Evolutionary conservation across 306 rosid genomes (phyloP).

Genomic region (Fragaria iinumae): DNA sequence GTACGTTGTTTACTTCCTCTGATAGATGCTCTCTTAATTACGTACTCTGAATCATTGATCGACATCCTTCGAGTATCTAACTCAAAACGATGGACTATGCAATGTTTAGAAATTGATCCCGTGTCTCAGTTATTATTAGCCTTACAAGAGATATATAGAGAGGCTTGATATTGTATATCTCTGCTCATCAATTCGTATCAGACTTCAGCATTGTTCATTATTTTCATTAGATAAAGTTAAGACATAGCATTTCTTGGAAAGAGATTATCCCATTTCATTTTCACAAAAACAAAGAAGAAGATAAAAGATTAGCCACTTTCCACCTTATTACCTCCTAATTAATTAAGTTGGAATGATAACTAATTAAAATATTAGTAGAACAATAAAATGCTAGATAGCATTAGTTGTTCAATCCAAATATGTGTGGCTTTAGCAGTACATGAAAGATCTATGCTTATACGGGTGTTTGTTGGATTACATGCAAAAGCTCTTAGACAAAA

Average conservation of each 20-base stretch:
- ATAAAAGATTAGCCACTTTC: not conserved
- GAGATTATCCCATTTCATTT: not conserved
- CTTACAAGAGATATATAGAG: no score
- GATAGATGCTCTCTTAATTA: no score
- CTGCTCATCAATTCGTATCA: not conserved
- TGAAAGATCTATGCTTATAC: not conserved
- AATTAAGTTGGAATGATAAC: not conserved
- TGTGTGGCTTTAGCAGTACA: conserved; percentile 11
- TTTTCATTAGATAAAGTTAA: no score
- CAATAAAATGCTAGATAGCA: not conserved
- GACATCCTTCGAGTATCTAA: no score
- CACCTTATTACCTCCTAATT: not conserved
- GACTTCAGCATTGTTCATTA: no score
- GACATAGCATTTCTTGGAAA: no score
- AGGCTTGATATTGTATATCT: no score
- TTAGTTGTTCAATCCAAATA: not conserved
- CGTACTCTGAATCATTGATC: no score
- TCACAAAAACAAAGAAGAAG: not conserved
- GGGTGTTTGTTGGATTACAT: not conserved
- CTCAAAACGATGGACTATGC: no score
- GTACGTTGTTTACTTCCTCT: no score
- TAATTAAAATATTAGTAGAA: not conserved
- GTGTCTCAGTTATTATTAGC: no score
- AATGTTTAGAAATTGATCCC: no score
- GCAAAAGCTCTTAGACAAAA: conserved; percentile 12